phyloP scores from a whole-genome alignment of 2,329 filamentous ascomycete genomes.

The Rhynchosporium graminicola region DNA sequence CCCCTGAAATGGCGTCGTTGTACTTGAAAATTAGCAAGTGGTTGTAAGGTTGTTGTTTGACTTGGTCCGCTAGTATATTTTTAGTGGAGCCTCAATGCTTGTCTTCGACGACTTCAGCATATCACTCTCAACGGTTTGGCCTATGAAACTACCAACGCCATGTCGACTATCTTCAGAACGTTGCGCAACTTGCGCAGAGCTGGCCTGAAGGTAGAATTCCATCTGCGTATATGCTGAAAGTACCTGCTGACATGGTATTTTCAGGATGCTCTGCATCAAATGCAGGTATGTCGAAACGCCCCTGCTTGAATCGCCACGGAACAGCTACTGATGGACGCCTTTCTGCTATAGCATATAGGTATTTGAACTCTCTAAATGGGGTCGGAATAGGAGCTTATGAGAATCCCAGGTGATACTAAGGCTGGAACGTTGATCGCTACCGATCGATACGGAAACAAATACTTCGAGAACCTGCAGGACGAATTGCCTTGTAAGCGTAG shows the following conservation, averaged over 20 bases:
- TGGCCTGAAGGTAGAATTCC: constrained; percentile 72
- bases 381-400: constrained; percentile 23
- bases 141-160: constrained; percentile 50
- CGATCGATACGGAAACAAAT: constrained; percentile 96
- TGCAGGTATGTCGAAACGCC: constrained; percentile 70
- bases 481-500: constrained; percentile 79
- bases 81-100: constrained; percentile 26
- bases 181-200: constrained; percentile 83
- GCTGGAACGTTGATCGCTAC: constrained; percentile 79
- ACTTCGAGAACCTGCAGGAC: constrained; percentile 86
- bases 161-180: constrained; percentile 91
- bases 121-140: constrained; percentile 25
- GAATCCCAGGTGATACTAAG: constrained; percentile 84
- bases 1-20: not conserved
- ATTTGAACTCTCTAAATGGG: constrained; percentile 17
- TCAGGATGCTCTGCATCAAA: constrained; percentile 87
- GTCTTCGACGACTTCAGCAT: constrained; percentile 19
- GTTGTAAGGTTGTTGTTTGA: not conserved
- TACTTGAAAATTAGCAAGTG: not conserved
- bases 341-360: constrained; percentile 38
- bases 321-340: constrained; percentile 28
- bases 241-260: constrained; percentile 42
- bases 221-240: constrained; percentile 3
- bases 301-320: constrained; percentile 28
- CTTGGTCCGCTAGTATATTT: constrained; percentile 19